Conservation (phyloP, 176 grass and related monocot species). For the Avena eriantha region DNA sequence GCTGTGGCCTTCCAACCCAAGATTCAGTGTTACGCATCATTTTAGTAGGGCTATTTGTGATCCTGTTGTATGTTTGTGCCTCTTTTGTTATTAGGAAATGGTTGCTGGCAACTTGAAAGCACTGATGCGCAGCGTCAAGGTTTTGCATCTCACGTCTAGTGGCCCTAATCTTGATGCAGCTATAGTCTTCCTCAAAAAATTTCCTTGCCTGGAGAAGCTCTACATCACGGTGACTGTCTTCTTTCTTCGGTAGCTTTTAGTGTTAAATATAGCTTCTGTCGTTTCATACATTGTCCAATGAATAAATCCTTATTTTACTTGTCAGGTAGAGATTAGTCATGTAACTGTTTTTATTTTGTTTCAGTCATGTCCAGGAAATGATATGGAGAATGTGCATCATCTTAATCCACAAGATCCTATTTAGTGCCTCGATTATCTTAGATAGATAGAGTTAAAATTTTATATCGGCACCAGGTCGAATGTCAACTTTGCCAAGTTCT, state of each 20-base stretch:
- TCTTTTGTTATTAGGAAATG: not conserved
- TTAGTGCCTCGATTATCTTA: constrained; percentile 20
- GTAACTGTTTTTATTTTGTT: constrained; percentile 4
- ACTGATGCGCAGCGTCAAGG: not conserved
- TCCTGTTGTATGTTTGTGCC: not conserved
- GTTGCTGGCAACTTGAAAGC: not conserved
- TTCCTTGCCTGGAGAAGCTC: constrained; percentile 27
- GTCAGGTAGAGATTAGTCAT: not conserved
- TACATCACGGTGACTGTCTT: constrained; percentile 1
- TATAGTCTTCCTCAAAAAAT: constrained; percentile 3
- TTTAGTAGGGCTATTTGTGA: not conserved
- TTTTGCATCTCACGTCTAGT: constrained; percentile 9
- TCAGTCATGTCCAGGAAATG: constrained; percentile 8
- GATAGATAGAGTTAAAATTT: not conserved
- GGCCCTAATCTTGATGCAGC: constrained; percentile 19
- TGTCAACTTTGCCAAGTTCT: constrained; percentile 39
- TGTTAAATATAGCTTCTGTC: not conserved
- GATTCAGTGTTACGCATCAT: not conserved
- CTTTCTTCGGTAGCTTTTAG: not conserved
- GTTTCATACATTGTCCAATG: not conserved
- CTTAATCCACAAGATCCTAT: constrained; percentile 18
- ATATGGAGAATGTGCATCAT: constrained; percentile 18
- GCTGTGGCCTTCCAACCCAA: not conserved
- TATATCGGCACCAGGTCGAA: not conserved
- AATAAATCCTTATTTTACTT: not conserved